Evolutionary conservation across 129 eudicot species (phyloP).

Genomic region (Helianthus tuberosus): DNA sequence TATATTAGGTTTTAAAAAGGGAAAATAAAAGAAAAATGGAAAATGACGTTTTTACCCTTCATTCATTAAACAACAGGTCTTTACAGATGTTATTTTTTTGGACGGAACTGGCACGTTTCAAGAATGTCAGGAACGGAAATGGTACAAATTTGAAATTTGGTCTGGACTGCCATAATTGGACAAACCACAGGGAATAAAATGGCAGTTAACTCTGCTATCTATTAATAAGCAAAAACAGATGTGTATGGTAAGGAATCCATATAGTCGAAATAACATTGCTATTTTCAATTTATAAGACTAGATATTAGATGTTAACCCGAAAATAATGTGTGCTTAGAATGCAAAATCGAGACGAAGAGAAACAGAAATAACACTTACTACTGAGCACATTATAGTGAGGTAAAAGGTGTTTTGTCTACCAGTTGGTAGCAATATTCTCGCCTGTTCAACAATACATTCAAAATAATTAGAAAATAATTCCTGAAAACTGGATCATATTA

Average conservation of each 20-base stretch:
- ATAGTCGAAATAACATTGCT: background rate
- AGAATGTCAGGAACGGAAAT: no score
- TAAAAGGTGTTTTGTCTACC: slow-evolving; percentile 4
- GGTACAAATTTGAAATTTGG: no score
- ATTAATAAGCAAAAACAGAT: background rate
- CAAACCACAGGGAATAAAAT: no score
- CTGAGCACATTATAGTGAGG: slow-evolving; percentile 4
- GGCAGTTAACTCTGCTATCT: no score
- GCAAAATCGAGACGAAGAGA: background rate
- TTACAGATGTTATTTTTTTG: no score
- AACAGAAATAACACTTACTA: background rate
- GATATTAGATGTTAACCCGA: background rate
- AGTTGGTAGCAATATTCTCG: slow-evolving; percentile 13
- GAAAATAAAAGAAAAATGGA: no score
- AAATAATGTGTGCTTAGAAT: background rate
- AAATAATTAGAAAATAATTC: background rate
- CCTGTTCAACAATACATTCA: background rate
- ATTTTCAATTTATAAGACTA: background rate
- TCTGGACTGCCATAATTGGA: no score
- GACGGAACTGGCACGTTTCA: no score
- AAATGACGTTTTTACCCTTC: no score
- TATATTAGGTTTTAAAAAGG: no score
- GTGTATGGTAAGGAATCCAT: background rate
- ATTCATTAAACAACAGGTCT: no score
- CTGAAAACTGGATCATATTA: background rate